Conservation (phyloP, 495 filamentous ascomycete species). For the Hyaloscypha variabilis region DNA sequence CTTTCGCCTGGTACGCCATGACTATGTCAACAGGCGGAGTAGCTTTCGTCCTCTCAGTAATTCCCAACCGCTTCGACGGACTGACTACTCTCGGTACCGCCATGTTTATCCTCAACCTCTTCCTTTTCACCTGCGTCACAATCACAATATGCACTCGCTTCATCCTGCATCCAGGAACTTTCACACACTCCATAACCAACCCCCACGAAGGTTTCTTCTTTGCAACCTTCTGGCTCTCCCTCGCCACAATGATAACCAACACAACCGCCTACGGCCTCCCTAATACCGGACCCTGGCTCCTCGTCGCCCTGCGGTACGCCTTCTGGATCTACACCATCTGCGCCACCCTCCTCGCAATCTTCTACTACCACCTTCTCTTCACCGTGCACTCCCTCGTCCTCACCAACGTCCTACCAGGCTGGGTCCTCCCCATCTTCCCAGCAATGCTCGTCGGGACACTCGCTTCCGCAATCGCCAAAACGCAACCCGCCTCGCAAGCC, state of each 20-base stretch:
- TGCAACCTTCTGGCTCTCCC: slow-evolving; percentile 65
- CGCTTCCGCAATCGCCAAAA: slow-evolving; percentile 42
- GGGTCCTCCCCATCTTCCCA: slow-evolving; percentile 60
- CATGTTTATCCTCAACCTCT: slow-evolving; percentile 64
- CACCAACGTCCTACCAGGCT: slow-evolving; percentile 49
- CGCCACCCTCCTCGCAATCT: slow-evolving; percentile 45
- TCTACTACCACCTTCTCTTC: slow-evolving; percentile 57
- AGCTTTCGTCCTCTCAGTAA: slow-evolving; percentile 58
- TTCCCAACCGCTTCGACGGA: slow-evolving; percentile 61
- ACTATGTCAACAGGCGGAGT: slow-evolving; percentile 68
- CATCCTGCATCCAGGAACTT: slow-evolving; percentile 48
- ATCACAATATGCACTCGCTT: slow-evolving; percentile 53
- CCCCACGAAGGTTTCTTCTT: slow-evolving; percentile 69
- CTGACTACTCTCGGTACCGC: slow-evolving; percentile 59
- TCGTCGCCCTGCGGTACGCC: slow-evolving; percentile 40
- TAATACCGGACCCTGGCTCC: slow-evolving; percentile 42
- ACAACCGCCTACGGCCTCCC: slow-evolving; percentile 61
- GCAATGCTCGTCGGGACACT: slow-evolving; percentile 55
- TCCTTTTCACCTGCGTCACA: slow-evolving; percentile 58
- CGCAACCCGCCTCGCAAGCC: slow-evolving; percentile 43
- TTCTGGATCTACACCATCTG: slow-evolving; percentile 57
- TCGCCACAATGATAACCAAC: slow-evolving; percentile 63
- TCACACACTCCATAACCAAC: slow-evolving; percentile 59
- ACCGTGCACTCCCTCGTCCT: slow-evolving; percentile 42
- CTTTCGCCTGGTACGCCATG: slow-evolving; percentile 67